Evolutionary conservation across 139 green algal species (phyloP), one percentile per base, ranked within the genome.

Genomic region (Chlamydomonas schloesseri): DNA sequence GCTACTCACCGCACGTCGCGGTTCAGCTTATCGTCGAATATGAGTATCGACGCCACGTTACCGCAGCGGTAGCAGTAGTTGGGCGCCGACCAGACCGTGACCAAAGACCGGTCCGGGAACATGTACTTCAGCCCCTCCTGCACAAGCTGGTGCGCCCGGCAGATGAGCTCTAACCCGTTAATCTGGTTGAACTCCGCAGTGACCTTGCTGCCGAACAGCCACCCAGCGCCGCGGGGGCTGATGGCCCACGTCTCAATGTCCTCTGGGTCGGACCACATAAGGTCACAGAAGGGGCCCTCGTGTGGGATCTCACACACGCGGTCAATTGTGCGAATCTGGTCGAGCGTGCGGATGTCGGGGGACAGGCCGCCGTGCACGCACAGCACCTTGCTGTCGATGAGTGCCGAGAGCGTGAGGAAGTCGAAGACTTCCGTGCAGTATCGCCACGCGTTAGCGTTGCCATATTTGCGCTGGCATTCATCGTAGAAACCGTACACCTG

Each of bases 21-120:
- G 83, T 98, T 94, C 78, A 99, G 91, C 20, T 97, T 90, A 18
- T 96, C 93, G 79, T 99, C 95, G 87, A 99, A 99, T 67, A 93
- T 96, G 11, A 99, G 90, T 37, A 99, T 99, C 69, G 93, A 97
- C 0, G 98, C 98, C 34, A 99, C 97, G 89, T 99, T 99, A 58
- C 98, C 98, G 86, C 98, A 99, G 42, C 98, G 93, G 90, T 99
- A 99, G 94, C 98, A 99, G 92, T 99, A 99, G 91, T 99, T 99
- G 67, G 98, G 98, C 17, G 98, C 98, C 6, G 90, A 97, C 98
- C 98, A 99, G 28, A 99, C 88, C 0, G 98, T 99, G 15, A 99
- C 98, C 24, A 99, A 88, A 1, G 67, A 86, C 73, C 91, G 82
- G 21, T 97, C 94, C 0, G 91, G 88, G 71, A 99, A 99, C 98